Percentiles rank a stretch among this genome's conserved stretches.
These are phyloP conservation scores for Onygena corvina DNA, from an alignment of 2,329 filamentous ascomycete genomes.

Conservation along the genomic window DNA sequence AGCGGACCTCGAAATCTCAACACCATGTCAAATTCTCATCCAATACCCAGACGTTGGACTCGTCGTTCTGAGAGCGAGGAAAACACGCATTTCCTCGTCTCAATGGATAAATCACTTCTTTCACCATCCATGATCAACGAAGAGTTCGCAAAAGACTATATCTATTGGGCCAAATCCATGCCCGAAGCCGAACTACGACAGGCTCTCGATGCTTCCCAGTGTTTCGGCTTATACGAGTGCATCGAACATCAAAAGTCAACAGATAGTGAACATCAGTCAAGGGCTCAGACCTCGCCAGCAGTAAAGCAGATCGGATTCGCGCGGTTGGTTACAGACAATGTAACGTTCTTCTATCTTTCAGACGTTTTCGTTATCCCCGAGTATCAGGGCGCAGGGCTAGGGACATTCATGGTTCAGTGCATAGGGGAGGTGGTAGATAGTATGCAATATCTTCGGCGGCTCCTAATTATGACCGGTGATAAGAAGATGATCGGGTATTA, in stretches of 20 bases:
- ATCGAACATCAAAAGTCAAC: constrained; percentile 9
- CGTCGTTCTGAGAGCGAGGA: neutral
- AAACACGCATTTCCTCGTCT: constrained; percentile 43
- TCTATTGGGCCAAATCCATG: constrained; percentile 50
- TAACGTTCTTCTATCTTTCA: constrained; percentile 57
- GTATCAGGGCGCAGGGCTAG: constrained; percentile 51
- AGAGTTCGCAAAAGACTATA: constrained; percentile 44
- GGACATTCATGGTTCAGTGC: constrained; percentile 52
- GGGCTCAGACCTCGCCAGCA: constrained; percentile 9
- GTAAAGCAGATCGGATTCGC: constrained; percentile 45
- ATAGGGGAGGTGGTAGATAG: constrained; percentile 45
- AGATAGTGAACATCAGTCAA: constrained; percentile 12
- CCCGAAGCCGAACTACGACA: constrained; percentile 39
- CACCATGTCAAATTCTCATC: neutral
- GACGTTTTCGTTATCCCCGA: constrained; percentile 54
- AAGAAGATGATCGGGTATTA: constrained; percentile 13
- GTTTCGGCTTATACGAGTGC: constrained; percentile 44
- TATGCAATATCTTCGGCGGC: constrained; percentile 49
- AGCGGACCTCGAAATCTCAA: neutral
- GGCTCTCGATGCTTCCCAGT: constrained; percentile 48
- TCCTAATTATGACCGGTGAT: constrained; percentile 36
- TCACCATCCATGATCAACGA: constrained; percentile 44
- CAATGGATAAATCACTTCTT: constrained; percentile 47
- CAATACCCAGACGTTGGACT: constrained; percentile 5
- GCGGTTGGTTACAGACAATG: constrained; percentile 56